Base-by-base conservation (phyloP, 192 early-diverging fungal genomes). In the Helicostylum pulchrum region DNA sequence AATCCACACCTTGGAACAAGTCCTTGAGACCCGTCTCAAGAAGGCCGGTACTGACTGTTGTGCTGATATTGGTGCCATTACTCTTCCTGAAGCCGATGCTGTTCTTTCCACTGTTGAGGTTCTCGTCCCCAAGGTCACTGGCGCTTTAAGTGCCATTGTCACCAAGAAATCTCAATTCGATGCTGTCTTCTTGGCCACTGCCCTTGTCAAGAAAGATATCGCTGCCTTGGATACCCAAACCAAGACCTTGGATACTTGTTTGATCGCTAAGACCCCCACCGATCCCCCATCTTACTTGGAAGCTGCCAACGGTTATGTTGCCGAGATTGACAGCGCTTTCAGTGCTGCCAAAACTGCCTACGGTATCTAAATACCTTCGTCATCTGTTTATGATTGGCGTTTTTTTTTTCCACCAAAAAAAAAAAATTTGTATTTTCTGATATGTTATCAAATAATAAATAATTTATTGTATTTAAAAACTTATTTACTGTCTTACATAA, bases 101-200 rank as follows among this genome's bases (percentile, higher is more conserved):
- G 46, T 66, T 9, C 30, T 66, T 30, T 9, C 26, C 4, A 53
- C 47, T 31, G 54, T 66, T n/a, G 32, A 19, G 0, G 7, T 20
- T 26, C 34, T 66, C 2, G 47, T 46, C 32, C 47, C 65, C 1
- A 11, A 42, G 17, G 47, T 66, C 20, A 31, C 31, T 3, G 53
- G 26, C 1, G 34, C 64, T 8, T 48, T 66, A 15, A 5, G 1
- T 9, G 30, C 54, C 8, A 58, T 66, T 7, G 19, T 42, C 0
- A 26, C 46, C 53, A 46, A 65, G 64, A 65, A 65, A 30, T 31
- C 62, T 26, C 32, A 48, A 17, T 60, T 60, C 30, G 63, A 20
- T 30, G 15, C 43, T 7, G 49, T 65, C 34, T 12, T 7, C 10
- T 51, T 61, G 11, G 54, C 54, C 5, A 64, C 53, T 19, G 2